Conservation (phyloP, 2,329 filamentous ascomycete species). For the Hypocrella siamensis region DNA sequence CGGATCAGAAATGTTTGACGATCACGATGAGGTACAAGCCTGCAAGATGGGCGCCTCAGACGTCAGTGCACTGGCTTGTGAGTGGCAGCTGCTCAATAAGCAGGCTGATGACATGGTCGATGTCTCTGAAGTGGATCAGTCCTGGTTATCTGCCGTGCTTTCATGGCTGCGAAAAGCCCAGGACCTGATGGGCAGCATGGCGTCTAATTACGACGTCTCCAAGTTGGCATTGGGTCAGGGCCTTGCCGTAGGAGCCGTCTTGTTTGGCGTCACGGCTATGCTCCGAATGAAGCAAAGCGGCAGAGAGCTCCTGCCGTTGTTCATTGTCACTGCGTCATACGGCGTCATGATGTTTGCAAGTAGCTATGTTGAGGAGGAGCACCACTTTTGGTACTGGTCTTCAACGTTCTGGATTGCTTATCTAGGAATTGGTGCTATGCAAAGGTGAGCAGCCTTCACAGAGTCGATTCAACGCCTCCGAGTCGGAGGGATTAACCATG, state of each 20-base stretch:
- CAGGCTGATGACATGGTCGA: conserved; percentile 10
- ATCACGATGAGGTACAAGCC: conserved; percentile 16
- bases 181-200: conserved; percentile 68
- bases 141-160: conserved; percentile 27
- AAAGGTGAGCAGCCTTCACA: conserved; percentile 13
- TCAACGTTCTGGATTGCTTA: conserved; percentile 52
- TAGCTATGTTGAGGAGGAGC: conserved; percentile 95
- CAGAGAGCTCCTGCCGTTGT: conserved; percentile 23
- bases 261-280: conserved; percentile 6
- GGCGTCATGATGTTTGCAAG: conserved; percentile 92
- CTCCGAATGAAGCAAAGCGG: conserved; percentile 3
- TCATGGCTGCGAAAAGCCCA: conserved; percentile 60
- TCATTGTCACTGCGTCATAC: conserved; percentile 45
- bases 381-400: conserved; percentile 97
- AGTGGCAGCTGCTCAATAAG: conserved; percentile 35
- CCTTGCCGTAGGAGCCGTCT: conserved; percentile 17
- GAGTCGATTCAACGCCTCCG: neutral
- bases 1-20: conserved; percentile 27
- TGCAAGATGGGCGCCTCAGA: conserved; percentile 18
- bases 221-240: conserved; percentile 36
- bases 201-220: conserved; percentile 75
- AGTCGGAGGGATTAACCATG: too few species aligned
- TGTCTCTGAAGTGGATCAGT: conserved; percentile 14
- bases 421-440: conserved; percentile 31
- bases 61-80: conserved; percentile 48